Evolutionary conservation across 106 monocot species (phyloP), one percentile per base, ranked within the genome.

Genomic region (Dactylorhiza incarnata): DNA sequence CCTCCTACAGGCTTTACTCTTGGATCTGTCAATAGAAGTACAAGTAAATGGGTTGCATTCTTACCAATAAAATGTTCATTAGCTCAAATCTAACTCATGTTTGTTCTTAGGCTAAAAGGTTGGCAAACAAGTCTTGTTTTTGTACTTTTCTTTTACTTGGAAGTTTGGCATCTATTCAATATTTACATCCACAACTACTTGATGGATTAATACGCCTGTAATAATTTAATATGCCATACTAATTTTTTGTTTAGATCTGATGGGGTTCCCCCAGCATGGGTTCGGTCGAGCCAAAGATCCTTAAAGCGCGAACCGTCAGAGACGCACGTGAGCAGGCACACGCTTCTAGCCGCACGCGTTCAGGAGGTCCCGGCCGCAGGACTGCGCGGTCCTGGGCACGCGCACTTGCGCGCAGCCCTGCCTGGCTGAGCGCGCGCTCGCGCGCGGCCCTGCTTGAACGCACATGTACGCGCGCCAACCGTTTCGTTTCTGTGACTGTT

Each of bases 21-120:
- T 3, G 12, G 19, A 65, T 65, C 10, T 51, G 51, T 51, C 14
- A 51, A 14, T 0, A 10, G 65, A 29, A 65, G 24, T 65, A 29
- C 23, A 29, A 25, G 13, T 11, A 25, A 29, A 14, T 65, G 65
- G 12, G 12, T 11, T 25, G 24, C 65, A 65, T 65, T 25, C 4
- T 65, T 65, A 58, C 65, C 24, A 29, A 65, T 65, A 65, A 65
- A 25, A 25, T 65, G 8, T 26, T 58, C 26, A 65, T 65, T 58
- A 65, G 24, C 25, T 63, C 25, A 56, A 9, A 8, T 63, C 25
- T 63, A 25, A 63, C 22, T 22, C 14, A 63, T 24, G 61, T 25
- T 63, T 63, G 24, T 63, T 63, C 62, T 63, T 24, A 63, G 25
- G 24, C 29, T 29, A 29, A 29, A 2, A 29, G 29, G 29, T 29